Evolutionary conservation across 768 basidiomycete species (phyloP).

Genomic region (Termitomyces sp.): DNA sequence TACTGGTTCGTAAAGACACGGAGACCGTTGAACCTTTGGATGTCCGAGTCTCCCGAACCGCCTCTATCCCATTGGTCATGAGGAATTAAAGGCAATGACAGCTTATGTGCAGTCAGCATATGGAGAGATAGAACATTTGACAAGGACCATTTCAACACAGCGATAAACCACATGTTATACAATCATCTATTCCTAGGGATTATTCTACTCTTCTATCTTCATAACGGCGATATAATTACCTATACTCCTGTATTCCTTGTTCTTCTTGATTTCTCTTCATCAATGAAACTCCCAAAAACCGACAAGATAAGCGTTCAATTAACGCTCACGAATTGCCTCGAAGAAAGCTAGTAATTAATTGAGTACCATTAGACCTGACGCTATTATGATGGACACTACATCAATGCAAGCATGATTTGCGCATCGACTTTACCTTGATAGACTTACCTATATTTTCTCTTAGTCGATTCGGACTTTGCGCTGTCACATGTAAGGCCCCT

Average conservation of each 20-base stretch:
- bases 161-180: not conserved
- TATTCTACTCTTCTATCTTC: not conserved
- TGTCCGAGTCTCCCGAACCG: not conserved
- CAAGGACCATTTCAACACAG: not conserved
- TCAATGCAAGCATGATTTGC: too few relatives aligned
- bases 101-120: not conserved
- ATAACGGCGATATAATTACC: not conserved
- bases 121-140: not conserved
- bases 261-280: too few relatives aligned
- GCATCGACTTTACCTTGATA: too few relatives aligned
- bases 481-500: too few relatives aligned
- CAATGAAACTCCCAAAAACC: too few relatives aligned
- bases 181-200: not conserved
- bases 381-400: too few relatives aligned
- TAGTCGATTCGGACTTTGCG: too few relatives aligned
- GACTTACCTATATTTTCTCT: too few relatives aligned
- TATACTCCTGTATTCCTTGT: not conserved
- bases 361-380: too few relatives aligned
- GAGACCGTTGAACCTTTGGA: not conserved
- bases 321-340: too few relatives aligned
- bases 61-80: not conserved
- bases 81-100: not conserved
- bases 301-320: too few relatives aligned
- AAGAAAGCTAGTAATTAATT: too few relatives aligned
- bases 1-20: not conserved